phyloP scores from a whole-genome alignment of 208 protist species.

The Angomonas ambiguus region DNA sequence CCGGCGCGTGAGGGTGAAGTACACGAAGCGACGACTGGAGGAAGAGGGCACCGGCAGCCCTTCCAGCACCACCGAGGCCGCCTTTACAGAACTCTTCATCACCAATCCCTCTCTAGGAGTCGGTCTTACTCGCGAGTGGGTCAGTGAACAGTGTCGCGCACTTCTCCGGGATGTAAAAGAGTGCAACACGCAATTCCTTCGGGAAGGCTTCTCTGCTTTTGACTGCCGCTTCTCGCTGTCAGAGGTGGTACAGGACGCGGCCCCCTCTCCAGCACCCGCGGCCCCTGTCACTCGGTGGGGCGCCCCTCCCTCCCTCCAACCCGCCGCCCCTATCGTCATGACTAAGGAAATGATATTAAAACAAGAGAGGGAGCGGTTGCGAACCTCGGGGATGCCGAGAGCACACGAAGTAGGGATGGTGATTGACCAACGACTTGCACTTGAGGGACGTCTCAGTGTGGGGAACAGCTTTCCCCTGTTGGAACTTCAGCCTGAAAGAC shows the following conservation, averaged over 20 bases:
- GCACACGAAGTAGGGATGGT: slow-evolving; percentile 31
- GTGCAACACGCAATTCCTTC: slow-evolving; percentile 58
- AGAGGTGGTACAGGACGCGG: slow-evolving; percentile 32
- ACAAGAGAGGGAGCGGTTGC: slow-evolving; percentile 7
- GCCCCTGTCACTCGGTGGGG: slow-evolving; percentile 1
- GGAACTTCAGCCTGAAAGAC: neutral
- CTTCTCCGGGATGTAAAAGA: slow-evolving; percentile 53
- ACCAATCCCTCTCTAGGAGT: slow-evolving; percentile 39
- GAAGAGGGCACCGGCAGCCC: neutral
- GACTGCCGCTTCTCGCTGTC: slow-evolving; percentile 60
- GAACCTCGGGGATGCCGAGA: slow-evolving; percentile 23
- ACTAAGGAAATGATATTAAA: neutral
- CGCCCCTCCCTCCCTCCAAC: neutral
- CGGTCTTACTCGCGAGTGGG: slow-evolving; percentile 48
- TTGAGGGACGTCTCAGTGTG: slow-evolving; percentile 64
- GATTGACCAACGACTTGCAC: slow-evolving; percentile 42
- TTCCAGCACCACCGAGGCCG: neutral
- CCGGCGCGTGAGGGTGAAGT: neutral
- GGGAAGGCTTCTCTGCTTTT: slow-evolving; percentile 43
- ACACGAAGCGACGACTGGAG: neutral
- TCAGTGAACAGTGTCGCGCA: slow-evolving; percentile 42
- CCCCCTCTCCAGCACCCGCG: neutral
- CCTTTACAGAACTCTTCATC: slow-evolving; percentile 39
- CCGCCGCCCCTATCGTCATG: neutral
- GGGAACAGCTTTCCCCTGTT: slow-evolving; percentile 51